Base-by-base conservation (phyloP, 768 basidiomycete species). In the Polyporus arcularius region DNA sequence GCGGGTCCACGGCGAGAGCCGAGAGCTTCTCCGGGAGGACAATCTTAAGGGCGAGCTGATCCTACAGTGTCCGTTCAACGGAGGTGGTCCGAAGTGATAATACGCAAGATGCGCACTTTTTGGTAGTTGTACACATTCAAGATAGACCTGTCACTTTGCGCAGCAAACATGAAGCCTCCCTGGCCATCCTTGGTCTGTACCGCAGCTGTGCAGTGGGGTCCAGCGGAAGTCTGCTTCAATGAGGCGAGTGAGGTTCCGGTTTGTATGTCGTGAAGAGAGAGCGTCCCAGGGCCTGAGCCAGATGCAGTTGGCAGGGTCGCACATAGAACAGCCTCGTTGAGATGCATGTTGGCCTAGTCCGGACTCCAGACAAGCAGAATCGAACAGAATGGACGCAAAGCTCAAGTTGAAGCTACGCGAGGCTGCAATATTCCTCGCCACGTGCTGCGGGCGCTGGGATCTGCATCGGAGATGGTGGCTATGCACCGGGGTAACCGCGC, bases 81-180 rank as follows among this genome's bases (percentile, higher is more conserved):
- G 26, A 26, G 18, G 10, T 7, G 21, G 46, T n/a, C n/a, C 6
- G 10, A 26, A 15, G 8, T 6, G 3, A 28, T 21, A 26, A 28
- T 2, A 8, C 21, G 21, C 28, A 12, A 48, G 6, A 26, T 21
- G 69, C 76, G 57, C 63, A 91, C 96, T 80, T 94, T 96, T 81
- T 98, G 94, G 74, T 94, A 98, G 64, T 85, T 88, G 75, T 96
- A 98, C 16, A 95, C 88, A 69, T 96, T 89, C 64, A 97, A 69
- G 45, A 96, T 82, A 0, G 92, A 86, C 73, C 97, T 97, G 60
- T 95, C 93, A 49, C 87, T 85, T 71, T 97, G 95, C 1, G 88
- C 86, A 31, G 92, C 87, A 21, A 97, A 80, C 55, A 97, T 80
- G 60, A 94, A 80, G 1, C 96, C 95, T 26, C 96, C 97, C 63